Conservation (phyloP, 495 filamentous ascomycete species). For the Aspergillus hancockii region DNA sequence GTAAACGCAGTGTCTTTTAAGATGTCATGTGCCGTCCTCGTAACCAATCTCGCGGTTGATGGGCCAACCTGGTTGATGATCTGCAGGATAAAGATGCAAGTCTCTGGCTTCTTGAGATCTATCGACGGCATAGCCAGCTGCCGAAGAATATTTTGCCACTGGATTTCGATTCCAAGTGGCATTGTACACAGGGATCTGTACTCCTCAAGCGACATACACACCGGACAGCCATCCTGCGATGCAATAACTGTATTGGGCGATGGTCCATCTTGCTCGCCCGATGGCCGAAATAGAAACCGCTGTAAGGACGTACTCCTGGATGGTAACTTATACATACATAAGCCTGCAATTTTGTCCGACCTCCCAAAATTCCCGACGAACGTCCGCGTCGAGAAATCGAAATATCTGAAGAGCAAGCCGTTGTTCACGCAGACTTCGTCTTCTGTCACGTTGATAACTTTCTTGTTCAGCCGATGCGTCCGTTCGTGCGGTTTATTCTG, state of each 20-base stretch:
- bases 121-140: conserved; percentile 50
- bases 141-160: conserved; percentile 56
- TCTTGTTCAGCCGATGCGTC: conserved; percentile 23
- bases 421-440: conserved; percentile 46
- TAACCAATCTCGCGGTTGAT: not conserved
- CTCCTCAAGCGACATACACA: conserved; percentile 47
- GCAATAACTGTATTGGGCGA: conserved; percentile 45
- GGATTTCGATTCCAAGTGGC: conserved; percentile 47
- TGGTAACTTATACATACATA: conserved; percentile 40
- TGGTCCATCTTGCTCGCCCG: conserved; percentile 23
- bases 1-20: conserved; percentile 29
- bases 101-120: conserved; percentile 47
- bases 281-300: conserved; percentile 33
- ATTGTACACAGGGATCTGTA: conserved; percentile 50
- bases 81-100: conserved; percentile 48
- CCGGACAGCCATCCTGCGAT: conserved; percentile 42
- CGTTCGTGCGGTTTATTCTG: conserved; percentile 28
- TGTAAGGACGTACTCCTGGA: conserved; percentile 29
- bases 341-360: conserved; percentile 17
- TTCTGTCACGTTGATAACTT: conserved; percentile 20
- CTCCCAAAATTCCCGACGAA: conserved; percentile 32
- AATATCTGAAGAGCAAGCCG: conserved; percentile 34
- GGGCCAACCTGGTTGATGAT: conserved; percentile 52
- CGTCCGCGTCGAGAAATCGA: conserved; percentile 26
- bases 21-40: conserved; percentile 29